phyloP scores from a whole-genome alignment of 1,284 basidiomycete genomes.

The Mycosarcoma maydis region DNA sequence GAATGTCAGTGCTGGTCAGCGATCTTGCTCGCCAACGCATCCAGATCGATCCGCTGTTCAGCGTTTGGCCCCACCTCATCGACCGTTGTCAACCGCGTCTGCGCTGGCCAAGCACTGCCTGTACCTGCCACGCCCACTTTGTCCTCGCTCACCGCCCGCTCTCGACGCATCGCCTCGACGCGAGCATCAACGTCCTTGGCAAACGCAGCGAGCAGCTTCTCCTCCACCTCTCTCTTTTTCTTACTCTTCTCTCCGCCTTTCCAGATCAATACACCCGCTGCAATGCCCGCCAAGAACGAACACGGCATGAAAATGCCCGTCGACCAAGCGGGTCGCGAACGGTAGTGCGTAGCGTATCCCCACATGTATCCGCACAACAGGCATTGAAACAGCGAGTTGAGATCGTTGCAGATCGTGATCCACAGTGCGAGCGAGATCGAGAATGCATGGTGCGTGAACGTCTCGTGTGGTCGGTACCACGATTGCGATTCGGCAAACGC shows the following conservation, averaged over 20 bases:
- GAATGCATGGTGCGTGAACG: conserved; percentile 82
- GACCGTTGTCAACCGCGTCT: too few species aligned
- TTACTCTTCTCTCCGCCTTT: conserved; percentile 80
- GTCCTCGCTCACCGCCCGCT: too few species aligned
- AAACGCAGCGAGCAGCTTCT: conserved; percentile 71
- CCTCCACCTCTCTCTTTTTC: conserved; percentile 77
- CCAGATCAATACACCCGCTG: conserved; percentile 79
- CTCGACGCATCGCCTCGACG: conserved; percentile 14
- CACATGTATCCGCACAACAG: conserved; percentile 47
- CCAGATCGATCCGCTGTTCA: conserved; percentile 3
- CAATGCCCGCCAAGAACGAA: conserved; percentile 81
- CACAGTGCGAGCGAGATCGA: conserved; percentile 71
- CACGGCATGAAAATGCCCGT: conserved; percentile 77
- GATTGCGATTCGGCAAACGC: conserved; percentile 38
- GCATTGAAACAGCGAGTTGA: conserved; percentile 81
- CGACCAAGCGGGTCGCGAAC: conserved; percentile 69
- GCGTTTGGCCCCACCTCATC: neutral
- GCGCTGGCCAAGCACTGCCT: too few species aligned
- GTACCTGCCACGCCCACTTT: too few species aligned
- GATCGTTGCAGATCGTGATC: conserved; percentile 73
- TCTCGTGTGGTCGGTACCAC: conserved; percentile 87
- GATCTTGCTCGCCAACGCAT: conserved; percentile 5
- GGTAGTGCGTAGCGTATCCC: conserved; percentile 67
- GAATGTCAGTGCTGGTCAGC: too few species aligned
- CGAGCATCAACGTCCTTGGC: conserved; percentile 29